These are phyloP conservation scores for Boletus sp. DNA, from an alignment of 1,284 basidiomycete species.

Conservation along the genomic window DNA sequence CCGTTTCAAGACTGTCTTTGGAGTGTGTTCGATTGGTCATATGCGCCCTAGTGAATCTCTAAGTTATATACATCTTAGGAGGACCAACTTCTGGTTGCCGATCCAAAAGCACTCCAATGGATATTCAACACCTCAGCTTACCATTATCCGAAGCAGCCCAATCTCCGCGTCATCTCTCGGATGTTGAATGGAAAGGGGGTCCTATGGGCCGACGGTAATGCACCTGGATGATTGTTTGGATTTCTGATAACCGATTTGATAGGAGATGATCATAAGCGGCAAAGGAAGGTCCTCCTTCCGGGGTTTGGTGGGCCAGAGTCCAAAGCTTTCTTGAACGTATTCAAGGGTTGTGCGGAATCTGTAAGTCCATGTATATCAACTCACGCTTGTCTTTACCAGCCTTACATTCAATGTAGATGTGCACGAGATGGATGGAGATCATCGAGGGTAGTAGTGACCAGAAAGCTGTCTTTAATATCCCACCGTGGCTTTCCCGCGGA, in stretches of 20 bases:
- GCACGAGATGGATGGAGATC: slow-evolving; percentile 43
- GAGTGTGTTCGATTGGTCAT: slow-evolving; percentile 16
- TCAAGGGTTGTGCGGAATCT: slow-evolving; percentile 27
- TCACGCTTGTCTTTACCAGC: slow-evolving; percentile 12
- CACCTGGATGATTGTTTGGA: not conserved
- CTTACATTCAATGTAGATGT: slow-evolving; percentile 35
- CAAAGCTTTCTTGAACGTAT: slow-evolving; percentile 30
- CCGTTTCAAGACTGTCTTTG: slow-evolving; percentile 30
- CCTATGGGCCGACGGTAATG: slow-evolving; percentile 40
- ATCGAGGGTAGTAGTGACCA: slow-evolving; percentile 29
- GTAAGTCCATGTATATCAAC: slow-evolving; percentile 13
- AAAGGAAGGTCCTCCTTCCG: slow-evolving; percentile 32
- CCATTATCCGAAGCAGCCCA: slow-evolving; percentile 37
- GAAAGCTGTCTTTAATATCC: slow-evolving; percentile 39
- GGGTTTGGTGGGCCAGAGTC: slow-evolving; percentile 41
- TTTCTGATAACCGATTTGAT: not conserved
- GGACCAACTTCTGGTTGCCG: slow-evolving; percentile 31
- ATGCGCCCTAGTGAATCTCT: not conserved
- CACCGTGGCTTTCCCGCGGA: slow-evolving; percentile 38
- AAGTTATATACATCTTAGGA: slow-evolving; percentile 15
- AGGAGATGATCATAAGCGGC: slow-evolving; percentile 46
- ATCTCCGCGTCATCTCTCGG: slow-evolving; percentile 31
- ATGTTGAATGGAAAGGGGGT: slow-evolving; percentile 37
- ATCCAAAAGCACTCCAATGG: slow-evolving; percentile 44
- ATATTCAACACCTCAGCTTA: slow-evolving; percentile 41